Conservation (phyloP, 148 eudicot genomes). For the Fagopyrum homotropicum region DNA sequence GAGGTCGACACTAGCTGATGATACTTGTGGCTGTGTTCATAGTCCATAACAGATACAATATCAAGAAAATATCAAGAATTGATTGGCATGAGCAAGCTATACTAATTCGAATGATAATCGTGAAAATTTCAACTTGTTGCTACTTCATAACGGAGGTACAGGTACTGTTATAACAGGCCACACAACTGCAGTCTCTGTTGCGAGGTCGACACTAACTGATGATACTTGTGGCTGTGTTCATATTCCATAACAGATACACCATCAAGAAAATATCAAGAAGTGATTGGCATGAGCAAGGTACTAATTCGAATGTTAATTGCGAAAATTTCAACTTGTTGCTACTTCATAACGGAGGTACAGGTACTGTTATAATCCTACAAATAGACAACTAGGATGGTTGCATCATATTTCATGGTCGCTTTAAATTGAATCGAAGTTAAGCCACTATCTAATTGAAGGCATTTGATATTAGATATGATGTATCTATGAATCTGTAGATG, state of each 20-base stretch:
- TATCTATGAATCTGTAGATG: too few species aligned
- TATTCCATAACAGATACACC: not conserved
- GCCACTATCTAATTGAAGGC: too few species aligned
- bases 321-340: too few species aligned
- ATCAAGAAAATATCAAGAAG: not conserved
- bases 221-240: conserved; percentile 82
- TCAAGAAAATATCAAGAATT: not conserved
- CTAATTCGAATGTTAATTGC: too few species aligned
- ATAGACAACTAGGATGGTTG: not conserved
- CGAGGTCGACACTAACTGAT: conserved; percentile 82
- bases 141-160: too few species aligned
- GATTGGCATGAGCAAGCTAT: not conserved
- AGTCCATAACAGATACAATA: not conserved
- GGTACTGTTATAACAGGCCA: conserved; percentile 69
- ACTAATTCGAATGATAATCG: too few species aligned
- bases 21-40: conserved; percentile 77
- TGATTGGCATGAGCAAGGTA: not conserved
- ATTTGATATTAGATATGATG: too few species aligned
- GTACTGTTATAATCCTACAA: too few species aligned
- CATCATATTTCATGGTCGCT: not conserved
- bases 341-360: too few species aligned
- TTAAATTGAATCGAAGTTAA: not conserved
- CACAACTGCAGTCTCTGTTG: conserved; percentile 90
- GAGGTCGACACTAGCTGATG: conserved; percentile 84
- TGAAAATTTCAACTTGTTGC: too few species aligned